Conservation (phyloP, 2,329 filamentous ascomycete genomes). For the Xylaria arbuscula region DNA sequence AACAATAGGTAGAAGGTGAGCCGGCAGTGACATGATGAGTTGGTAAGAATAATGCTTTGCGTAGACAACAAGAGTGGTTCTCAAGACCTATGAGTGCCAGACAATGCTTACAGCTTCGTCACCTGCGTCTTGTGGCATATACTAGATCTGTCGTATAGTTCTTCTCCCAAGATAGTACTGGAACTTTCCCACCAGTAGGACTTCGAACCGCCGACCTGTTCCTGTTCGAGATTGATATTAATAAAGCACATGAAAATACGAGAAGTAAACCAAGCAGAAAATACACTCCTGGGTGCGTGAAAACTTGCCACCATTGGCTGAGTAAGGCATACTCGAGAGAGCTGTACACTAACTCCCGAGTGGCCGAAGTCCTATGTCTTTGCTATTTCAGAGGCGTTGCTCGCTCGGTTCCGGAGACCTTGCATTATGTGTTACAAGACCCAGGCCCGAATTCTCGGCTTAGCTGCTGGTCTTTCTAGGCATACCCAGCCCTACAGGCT, state of each 20-base stretch:
- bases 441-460: background rate
- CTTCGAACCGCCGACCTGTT: background rate
- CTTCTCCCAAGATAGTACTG: background rate
- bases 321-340: constrained; percentile 30
- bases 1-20: background rate
- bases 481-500: constrained; percentile 27
- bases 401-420: background rate
- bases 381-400: constrained; percentile 27
- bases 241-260: background rate
- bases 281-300: constrained; percentile 18
- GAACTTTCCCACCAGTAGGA: background rate
- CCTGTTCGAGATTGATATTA: no score
- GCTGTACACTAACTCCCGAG: constrained; percentile 1
- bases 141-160: background rate
- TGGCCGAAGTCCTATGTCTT: constrained; percentile 4
- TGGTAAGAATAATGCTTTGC: background rate
- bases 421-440: constrained; percentile 15
- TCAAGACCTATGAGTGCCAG: background rate
- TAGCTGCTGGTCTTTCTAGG: constrained; percentile 7
- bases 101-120: background rate
- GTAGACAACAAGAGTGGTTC: background rate
- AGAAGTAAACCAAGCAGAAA: background rate
- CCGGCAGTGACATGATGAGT: background rate
- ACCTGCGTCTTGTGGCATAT: background rate
- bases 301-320: constrained; percentile 11